Percentiles rank a stretch among this genome's conserved stretches.
These are phyloP conservation scores for Beta corolliflora DNA, from an alignment of 179 eudicot genomes.

Conservation along the genomic window DNA sequence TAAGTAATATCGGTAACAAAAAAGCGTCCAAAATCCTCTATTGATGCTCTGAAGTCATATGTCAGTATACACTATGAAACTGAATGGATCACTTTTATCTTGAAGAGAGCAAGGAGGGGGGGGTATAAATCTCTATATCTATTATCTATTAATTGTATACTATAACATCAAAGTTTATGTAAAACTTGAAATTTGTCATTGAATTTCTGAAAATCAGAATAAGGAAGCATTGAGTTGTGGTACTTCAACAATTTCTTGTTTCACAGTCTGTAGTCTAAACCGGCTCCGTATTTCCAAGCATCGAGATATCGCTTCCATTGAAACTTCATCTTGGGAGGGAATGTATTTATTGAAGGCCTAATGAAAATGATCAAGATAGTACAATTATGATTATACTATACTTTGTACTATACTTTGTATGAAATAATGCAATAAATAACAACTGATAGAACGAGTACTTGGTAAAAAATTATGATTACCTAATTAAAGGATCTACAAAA, in stretches of 20 bases:
- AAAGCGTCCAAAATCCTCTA: too few relatives aligned
- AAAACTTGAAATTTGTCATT: background rate
- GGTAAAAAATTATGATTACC: constrained; percentile 41
- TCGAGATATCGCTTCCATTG: constrained; percentile 79
- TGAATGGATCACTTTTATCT: too few relatives aligned
- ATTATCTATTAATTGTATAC: too few relatives aligned
- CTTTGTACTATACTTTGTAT: too few relatives aligned
- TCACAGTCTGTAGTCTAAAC: constrained; percentile 67
- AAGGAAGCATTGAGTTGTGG: background rate
- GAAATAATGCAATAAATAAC: background rate
- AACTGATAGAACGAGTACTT: background rate
- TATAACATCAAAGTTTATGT: too few relatives aligned
- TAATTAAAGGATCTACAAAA: constrained; percentile 63
- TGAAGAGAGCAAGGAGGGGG: too few relatives aligned
- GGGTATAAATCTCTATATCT: too few relatives aligned
- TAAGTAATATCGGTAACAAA: too few relatives aligned
- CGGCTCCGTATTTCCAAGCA: constrained; percentile 95
- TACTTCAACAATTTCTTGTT: background rate
- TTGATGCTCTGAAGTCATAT: too few relatives aligned
- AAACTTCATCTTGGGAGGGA: constrained; percentile 65
- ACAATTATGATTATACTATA: too few relatives aligned
- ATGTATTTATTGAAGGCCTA: constrained; percentile 59
- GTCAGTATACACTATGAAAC: too few relatives aligned
- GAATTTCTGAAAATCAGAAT: background rate
- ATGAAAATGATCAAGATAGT: constrained; percentile 10